Evolutionary conservation across 2,329 filamentous ascomycete genomes (phyloP), one percentile per base, ranked within the genome.

Genomic region (Penicillium sp.): DNA sequence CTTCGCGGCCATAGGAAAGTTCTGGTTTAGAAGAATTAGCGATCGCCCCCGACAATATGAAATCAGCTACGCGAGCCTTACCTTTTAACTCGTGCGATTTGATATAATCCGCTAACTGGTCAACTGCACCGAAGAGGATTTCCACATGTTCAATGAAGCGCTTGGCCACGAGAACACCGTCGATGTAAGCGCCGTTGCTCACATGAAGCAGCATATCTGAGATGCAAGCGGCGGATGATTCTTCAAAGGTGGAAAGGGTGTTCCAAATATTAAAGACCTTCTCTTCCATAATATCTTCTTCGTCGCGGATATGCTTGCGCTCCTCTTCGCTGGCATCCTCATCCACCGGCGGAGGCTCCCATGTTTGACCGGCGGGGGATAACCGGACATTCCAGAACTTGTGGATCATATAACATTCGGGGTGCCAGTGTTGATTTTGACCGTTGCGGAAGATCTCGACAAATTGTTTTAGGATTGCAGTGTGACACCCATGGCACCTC

Each of bases 321-420:
- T 88, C 84, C 60, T 88, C 85, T 46, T 87, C 82, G 38, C 83
- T 85, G 13, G 86, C 86, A 63, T 87, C 81, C 40, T 77, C 76
- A 50, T 84, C 81, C 11, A 75, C 65, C 51, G 76, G 72, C 4
- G 74, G 72, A 19, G 67, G 75, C 55, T 81, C 77, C 36, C 79
- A 70, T 11, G 76, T 71, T 56, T 86, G 81, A 40, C 82, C 81
- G 11, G 84, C 81, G 27, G 86, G 82, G 11, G 87, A 86, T 38
- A 99, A 81, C 50, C 94, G 87, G 58, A 99, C 94, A 72, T 97
- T 99, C 94, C 94, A 99, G 76, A 97, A 99, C 71, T 99, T 99
- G 79, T 99, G 94, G 61, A 99, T 99, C 94, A 99, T 99, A 76
- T 99, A 99, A 76, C 94, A 99, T 76, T 99, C 94, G 2, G 94